Percentiles rank a stretch among this genome's conserved stretches.
Evolutionary conservation across 345 rosid genomes (phyloP).

Genomic region (Durio zibethinus): DNA sequence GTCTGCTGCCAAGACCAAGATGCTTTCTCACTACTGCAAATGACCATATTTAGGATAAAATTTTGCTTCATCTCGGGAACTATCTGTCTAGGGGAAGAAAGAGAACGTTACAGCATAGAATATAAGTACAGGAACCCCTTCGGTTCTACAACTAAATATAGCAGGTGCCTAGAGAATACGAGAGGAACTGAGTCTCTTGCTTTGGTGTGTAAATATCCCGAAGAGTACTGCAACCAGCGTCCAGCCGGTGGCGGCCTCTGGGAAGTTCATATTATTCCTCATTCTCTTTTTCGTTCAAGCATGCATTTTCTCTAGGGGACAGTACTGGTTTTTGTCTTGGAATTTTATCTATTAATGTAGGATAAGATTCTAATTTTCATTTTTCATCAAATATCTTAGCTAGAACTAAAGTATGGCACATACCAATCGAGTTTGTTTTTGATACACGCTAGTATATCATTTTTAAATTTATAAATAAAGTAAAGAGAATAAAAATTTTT

Average conservation of each 20-base stretch:
- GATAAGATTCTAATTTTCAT: not conserved
- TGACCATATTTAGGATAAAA: not conserved
- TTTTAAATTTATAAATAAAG: too few species aligned
- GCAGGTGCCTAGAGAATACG: not conserved
- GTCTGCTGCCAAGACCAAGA: not conserved
- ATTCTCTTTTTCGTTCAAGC: not conserved
- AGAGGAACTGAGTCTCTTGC: not conserved
- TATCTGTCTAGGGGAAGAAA: too few species aligned
- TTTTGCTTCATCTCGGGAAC: not conserved
- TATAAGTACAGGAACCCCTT: not conserved
- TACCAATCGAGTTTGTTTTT: too few species aligned
- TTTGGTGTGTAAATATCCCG: not conserved
- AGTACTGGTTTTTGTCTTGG: not conserved
- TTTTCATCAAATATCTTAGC: not conserved
- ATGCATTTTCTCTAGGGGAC: not conserved
- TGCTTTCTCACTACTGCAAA: not conserved
- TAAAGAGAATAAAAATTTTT: too few species aligned
- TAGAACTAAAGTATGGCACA: not conserved
- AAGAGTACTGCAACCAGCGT: not conserved
- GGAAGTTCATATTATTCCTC: not conserved
- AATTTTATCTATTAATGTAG: not conserved
- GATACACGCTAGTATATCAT: too few species aligned
- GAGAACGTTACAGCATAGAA: not conserved
- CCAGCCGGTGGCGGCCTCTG: not conserved
- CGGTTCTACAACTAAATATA: not conserved